Percentiles rank a stretch among this genome's conserved stretches.
Conservation (phyloP, 2,329 filamentous ascomycete genomes). For the Lasiodiplodia hormozganensis region DNA sequence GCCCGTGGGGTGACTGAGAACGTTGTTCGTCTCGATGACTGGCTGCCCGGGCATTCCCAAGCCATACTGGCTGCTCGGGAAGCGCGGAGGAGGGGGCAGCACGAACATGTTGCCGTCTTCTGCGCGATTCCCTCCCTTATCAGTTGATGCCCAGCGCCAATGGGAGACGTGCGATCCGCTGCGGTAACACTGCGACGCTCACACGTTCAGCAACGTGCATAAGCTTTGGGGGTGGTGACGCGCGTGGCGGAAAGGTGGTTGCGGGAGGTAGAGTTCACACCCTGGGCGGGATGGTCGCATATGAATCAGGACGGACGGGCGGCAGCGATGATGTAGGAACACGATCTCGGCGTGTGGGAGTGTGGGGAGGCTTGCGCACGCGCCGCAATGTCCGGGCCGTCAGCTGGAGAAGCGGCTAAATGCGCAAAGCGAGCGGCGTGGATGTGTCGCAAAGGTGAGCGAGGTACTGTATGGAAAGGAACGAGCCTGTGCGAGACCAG, state of each 20-base stretch:
- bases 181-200: slow-evolving; percentile 19
- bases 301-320: slow-evolving; percentile 23
- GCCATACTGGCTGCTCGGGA: slow-evolving; percentile 72
- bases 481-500: neutral
- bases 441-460: slow-evolving; percentile 1
- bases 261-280: slow-evolving; percentile 15
- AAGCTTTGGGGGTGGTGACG: slow-evolving; percentile 20
- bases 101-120: slow-evolving; percentile 26
- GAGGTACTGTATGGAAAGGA: neutral
- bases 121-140: slow-evolving; percentile 21
- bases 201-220: slow-evolving; percentile 21
- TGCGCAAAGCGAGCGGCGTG: slow-evolving; percentile 19
- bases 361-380: slow-evolving; percentile 28
- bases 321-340: slow-evolving; percentile 27
- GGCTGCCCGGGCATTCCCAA: slow-evolving; percentile 29
- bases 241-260: slow-evolving; percentile 10
- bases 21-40: slow-evolving; percentile 95
- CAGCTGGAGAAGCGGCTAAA: slow-evolving; percentile 28
- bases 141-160: slow-evolving; percentile 25
- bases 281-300: neutral
- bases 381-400: slow-evolving; percentile 27
- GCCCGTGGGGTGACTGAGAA: slow-evolving; percentile 77
- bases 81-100: slow-evolving; percentile 47
- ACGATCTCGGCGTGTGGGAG: slow-evolving; percentile 20
- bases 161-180: slow-evolving; percentile 20